Conservation (phyloP, 176 grass and related monocot genomes). For the Oryza rufipogon region DNA sequence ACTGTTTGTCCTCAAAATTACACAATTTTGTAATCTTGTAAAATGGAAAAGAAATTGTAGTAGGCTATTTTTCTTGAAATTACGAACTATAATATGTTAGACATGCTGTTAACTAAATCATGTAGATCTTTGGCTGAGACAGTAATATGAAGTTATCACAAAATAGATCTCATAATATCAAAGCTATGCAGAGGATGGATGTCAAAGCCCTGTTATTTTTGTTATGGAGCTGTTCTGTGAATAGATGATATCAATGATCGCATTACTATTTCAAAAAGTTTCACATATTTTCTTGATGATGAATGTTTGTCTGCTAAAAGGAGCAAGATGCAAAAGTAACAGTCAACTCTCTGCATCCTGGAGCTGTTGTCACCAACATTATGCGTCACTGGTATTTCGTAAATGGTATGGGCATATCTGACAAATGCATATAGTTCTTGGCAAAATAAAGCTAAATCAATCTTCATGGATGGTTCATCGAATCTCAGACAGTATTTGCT, state of each 20-base stretch:
- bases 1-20: not conserved
- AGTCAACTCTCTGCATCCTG: conserved; percentile 73
- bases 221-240: not conserved
- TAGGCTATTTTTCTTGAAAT: too few relatives aligned
- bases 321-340: conserved; percentile 61
- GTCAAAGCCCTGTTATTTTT: not conserved
- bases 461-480: not conserved
- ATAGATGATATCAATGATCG: not conserved
- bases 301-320: conserved; percentile 15
- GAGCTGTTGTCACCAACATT: conserved; percentile 71
- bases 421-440: not conserved
- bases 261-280: not conserved
- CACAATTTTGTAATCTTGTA: not conserved
- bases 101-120: not conserved
- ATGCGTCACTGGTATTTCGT: conserved; percentile 59
- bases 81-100: too few relatives aligned
- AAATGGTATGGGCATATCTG: conserved; percentile 45
- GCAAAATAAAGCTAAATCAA: not conserved
- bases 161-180: not conserved
- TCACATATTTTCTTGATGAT: not conserved
- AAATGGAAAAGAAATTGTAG: not conserved
- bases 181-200: not conserved
- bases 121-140: not conserved
- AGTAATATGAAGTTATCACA: not conserved
- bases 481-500: not conserved